phyloP scores from a whole-genome alignment of 371 early-diverging fungal genomes.

The Amoeboaphelidium occidentale region DNA sequence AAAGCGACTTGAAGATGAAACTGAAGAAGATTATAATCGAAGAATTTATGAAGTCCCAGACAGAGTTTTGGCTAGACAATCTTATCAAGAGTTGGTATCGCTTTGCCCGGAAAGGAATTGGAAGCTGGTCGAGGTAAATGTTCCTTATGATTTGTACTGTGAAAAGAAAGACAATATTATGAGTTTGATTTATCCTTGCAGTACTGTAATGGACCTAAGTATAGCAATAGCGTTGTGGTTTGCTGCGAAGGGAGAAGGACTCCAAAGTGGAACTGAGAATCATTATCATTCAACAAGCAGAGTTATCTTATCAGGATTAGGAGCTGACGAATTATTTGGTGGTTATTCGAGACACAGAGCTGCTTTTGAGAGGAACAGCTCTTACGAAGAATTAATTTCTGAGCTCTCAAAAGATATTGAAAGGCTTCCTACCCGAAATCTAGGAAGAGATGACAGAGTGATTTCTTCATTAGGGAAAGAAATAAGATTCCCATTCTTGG shows the following conservation, averaged over 20 bases:
- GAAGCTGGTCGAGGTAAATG: conserved; percentile 71
- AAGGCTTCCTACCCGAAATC: conserved; percentile 56
- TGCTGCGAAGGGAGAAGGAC: conserved; percentile 46
- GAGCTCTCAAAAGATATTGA: conserved; percentile 63
- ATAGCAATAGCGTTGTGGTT: conserved; percentile 93
- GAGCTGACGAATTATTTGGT: conserved; percentile 20
- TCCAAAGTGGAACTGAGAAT: neutral
- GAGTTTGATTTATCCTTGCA: conserved; percentile 46
- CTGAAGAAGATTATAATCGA: conserved; percentile 5
- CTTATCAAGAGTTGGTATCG: conserved; percentile 26
- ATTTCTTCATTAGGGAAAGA: conserved; percentile 31
- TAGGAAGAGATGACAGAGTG: conserved; percentile 83
- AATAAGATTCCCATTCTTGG: conserved; percentile 69
- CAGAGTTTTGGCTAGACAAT: conserved; percentile 43
- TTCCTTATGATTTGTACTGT: conserved; percentile 43
- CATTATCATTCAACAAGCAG: neutral
- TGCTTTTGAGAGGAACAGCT: conserved; percentile 30
- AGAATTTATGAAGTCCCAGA: conserved; percentile 59
- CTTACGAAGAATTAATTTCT: conserved; percentile 34
- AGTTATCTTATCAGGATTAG: conserved; percentile 1
- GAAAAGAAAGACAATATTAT: conserved; percentile 27
- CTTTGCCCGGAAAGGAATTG: conserved; percentile 42
- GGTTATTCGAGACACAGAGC: conserved; percentile 73
- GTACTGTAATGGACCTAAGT: conserved; percentile 84
- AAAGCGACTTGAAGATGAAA: conserved; percentile 8